Evolutionary conservation across 495 filamentous ascomycete species (phyloP).

Genomic region (Endocarpon pusillum): DNA sequence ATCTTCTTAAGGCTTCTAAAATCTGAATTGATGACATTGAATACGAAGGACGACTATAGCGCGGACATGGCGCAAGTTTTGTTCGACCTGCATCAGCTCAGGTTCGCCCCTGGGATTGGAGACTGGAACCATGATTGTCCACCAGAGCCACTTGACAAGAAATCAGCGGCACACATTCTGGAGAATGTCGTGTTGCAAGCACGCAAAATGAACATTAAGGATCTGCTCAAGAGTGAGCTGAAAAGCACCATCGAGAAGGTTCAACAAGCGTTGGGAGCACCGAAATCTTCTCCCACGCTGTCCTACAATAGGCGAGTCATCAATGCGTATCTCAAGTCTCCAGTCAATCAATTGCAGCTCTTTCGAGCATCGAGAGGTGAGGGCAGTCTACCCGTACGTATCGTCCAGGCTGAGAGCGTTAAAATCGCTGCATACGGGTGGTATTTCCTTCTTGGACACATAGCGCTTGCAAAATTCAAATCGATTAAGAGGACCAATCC

Average conservation of each 20-base stretch:
- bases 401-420: constrained; percentile 32
- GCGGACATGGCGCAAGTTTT: constrained; percentile 70
- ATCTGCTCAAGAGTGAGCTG: constrained; percentile 76
- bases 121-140: constrained; percentile 61
- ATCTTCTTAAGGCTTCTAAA: constrained; percentile 80
- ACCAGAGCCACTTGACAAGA: constrained; percentile 55
- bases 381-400: constrained; percentile 38
- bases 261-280: constrained; percentile 49
- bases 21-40: constrained; percentile 50
- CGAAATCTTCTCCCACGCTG: constrained; percentile 51
- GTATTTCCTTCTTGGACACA: constrained; percentile 83
- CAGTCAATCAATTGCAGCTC: constrained; percentile 69
- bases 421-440: constrained; percentile 66
- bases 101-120: constrained; percentile 49
- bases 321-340: constrained; percentile 54
- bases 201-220: constrained; percentile 72
- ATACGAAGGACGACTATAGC: constrained; percentile 51
- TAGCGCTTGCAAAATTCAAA: constrained; percentile 73
- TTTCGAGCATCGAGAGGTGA: constrained; percentile 63
- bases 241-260: constrained; percentile 80
- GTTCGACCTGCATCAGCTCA: constrained; percentile 76
- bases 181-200: constrained; percentile 69
- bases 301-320: constrained; percentile 59
- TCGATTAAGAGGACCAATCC: constrained; percentile 64
- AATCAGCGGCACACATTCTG: constrained; percentile 59